Evolutionary conservation across 192 early-diverging fungal species (phyloP).

Genomic region (Neocallimastix lanati): DNA sequence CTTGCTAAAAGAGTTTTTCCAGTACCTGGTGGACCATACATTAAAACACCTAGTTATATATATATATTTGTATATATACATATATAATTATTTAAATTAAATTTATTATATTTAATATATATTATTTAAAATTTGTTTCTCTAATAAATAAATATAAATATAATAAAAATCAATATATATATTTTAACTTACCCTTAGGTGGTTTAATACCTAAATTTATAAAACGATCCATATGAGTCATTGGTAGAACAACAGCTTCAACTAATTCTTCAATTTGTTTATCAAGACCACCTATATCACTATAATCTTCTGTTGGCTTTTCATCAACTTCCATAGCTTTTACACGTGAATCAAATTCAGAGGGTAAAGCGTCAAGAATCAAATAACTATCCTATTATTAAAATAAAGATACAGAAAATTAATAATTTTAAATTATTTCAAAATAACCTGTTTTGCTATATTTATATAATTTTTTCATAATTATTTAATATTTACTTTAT

Average conservation of each 20-base stretch:
- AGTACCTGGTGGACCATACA: conserved; percentile 62
- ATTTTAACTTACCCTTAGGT: conserved; percentile 33
- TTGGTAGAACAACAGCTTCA: conserved; percentile 69
- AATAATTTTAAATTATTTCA: no score
- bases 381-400: conserved; percentile 85
- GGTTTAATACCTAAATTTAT: conserved; percentile 75
- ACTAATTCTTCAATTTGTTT: conserved; percentile 78
- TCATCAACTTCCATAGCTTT: conserved; percentile 99
- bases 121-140: background rate
- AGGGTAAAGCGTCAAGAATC: conserved; percentile 85
- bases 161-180: background rate
- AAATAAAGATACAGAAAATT: no score
- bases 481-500: conserved; percentile 37
- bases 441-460: no score
- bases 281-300: conserved; percentile 78
- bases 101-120: background rate
- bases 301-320: conserved; percentile 94
- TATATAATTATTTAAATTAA: no score
- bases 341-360: conserved; percentile 93
- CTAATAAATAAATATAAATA: conserved; percentile 42
- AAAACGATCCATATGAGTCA: conserved; percentile 70
- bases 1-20: conserved; percentile 87
- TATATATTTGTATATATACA: no score
- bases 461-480: no score
- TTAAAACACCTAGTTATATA: conserved; percentile 2